phyloP scores from a whole-genome alignment of 208 protist genomes.

The Leishmania turanica region DNA sequence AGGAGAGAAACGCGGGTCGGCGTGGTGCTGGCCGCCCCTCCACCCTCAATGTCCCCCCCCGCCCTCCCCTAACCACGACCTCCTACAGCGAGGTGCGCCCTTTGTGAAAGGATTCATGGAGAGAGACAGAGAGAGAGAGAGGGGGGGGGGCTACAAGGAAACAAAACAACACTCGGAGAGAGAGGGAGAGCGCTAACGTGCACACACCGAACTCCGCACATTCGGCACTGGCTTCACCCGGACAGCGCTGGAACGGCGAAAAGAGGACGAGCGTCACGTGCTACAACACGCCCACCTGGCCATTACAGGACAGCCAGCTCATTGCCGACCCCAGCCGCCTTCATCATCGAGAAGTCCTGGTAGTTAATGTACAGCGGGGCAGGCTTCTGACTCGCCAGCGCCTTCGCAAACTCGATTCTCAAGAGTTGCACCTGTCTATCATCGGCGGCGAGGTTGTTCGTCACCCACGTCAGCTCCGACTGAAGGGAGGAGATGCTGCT shows the following conservation, averaged over 20 bases:
- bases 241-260: background rate
- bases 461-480: background rate
- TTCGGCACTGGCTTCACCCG: background rate
- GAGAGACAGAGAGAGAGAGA: background rate
- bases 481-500: background rate
- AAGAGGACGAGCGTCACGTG: background rate
- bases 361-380: slow-evolving; percentile 49
- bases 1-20: background rate
- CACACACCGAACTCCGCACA: background rate
- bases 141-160: background rate
- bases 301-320: slow-evolving; percentile 18
- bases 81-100: background rate
- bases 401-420: background rate
- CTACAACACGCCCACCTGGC: background rate
- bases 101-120: background rate
- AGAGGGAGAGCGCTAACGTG: background rate
- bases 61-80: background rate
- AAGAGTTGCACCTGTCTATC: background rate
- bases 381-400: slow-evolving; percentile 22
- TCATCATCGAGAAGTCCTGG: slow-evolving; percentile 32
- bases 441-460: background rate
- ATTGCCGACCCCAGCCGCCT: slow-evolving; percentile 12
- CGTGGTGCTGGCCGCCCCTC: background rate
- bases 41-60: too few relatives aligned
- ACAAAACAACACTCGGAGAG: background rate